Conservation (phyloP, 2,329 filamentous ascomycete species). For the Lachnellula subtilissima region DNA sequence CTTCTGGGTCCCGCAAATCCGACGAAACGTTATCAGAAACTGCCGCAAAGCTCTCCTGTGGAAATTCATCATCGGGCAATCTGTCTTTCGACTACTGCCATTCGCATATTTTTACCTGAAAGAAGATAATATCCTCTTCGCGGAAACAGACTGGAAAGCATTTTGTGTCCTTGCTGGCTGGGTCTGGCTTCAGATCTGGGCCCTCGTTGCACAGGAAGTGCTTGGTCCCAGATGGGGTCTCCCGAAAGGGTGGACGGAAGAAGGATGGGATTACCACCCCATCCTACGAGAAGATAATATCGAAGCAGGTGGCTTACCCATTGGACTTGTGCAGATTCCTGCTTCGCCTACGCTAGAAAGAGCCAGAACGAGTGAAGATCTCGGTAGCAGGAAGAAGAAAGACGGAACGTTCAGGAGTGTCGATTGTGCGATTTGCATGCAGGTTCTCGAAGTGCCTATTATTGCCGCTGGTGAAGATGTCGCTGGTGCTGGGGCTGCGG, state of each 20-base stretch:
- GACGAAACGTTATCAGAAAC: constrained; percentile 84
- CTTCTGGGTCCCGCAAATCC: constrained; percentile 88
- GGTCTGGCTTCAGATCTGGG: constrained; percentile 81
- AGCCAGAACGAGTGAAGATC: constrained; percentile 18
- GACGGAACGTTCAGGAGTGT: constrained; percentile 51
- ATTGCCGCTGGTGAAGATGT: constrained; percentile 55
- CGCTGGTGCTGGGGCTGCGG: constrained; percentile 29
- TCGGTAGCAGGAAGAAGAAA: constrained; percentile 39
- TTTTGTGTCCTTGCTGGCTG: constrained; percentile 65
- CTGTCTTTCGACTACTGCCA: constrained; percentile 69
- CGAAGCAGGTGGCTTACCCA: constrained; percentile 74
- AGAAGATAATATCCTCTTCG: constrained; percentile 75
- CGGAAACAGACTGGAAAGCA: constrained; percentile 60
- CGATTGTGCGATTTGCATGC: constrained; percentile 94
- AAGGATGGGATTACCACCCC: constrained; percentile 93
- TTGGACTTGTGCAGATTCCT: constrained; percentile 55
- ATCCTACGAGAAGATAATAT: constrained; percentile 76
- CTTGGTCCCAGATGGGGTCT: constrained; percentile 86
- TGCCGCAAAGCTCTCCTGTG: constrained; percentile 87
- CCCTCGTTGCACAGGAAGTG: constrained; percentile 76
- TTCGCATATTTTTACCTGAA: constrained; percentile 82
- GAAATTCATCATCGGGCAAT: constrained; percentile 86
- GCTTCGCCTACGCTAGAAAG: constrained; percentile 19
- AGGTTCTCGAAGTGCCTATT: constrained; percentile 84
- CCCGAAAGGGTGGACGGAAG: constrained; percentile 60